phyloP scores from a whole-genome alignment of 176 grass and related monocot genomes.

The Zoysia pacifica region DNA sequence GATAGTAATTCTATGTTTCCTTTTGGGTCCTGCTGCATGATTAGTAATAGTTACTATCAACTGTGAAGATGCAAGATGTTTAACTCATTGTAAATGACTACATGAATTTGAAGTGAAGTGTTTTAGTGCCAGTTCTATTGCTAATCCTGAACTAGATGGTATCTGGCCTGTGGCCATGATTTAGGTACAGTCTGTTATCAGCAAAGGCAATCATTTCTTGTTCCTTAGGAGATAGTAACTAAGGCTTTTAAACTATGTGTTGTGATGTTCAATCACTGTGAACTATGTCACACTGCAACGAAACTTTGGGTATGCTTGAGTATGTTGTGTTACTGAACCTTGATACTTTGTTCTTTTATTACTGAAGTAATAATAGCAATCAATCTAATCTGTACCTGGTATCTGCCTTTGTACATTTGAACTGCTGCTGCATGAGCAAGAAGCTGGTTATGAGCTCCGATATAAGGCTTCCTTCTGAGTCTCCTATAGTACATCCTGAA shows the following conservation, averaged over 20 bases:
- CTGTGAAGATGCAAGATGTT: slow-evolving; percentile 4
- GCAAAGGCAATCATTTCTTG: not conserved
- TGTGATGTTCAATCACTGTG: not conserved
- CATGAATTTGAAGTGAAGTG: not conserved
- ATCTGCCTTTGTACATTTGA: slow-evolving; percentile 57
- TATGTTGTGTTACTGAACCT: not conserved
- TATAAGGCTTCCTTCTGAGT: slow-evolving; percentile 74
- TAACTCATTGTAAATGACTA: slow-evolving; percentile 13
- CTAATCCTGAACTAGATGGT: not conserved
- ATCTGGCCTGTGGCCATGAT: not conserved
- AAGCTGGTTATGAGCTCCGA: slow-evolving; percentile 72
- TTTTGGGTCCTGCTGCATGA: slow-evolving; percentile 57
- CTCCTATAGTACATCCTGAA: slow-evolving; percentile 53
- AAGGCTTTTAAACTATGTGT: not conserved
- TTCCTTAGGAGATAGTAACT: not conserved
- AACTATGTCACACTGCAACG: not conserved
- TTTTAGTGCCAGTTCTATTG: not conserved
- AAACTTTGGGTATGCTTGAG: not conserved
- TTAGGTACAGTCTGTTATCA: not conserved
- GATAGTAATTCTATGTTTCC: slow-evolving; percentile 75
- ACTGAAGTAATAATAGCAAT: not conserved
- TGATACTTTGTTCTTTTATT: not conserved
- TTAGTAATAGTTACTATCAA: slow-evolving; percentile 12
- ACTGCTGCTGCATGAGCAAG: slow-evolving; percentile 75
- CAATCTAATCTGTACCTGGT: slow-evolving; percentile 50